Conservation (phyloP, 2,329 filamentous ascomycete genomes). For the Talaromyces funiculosus region DNA sequence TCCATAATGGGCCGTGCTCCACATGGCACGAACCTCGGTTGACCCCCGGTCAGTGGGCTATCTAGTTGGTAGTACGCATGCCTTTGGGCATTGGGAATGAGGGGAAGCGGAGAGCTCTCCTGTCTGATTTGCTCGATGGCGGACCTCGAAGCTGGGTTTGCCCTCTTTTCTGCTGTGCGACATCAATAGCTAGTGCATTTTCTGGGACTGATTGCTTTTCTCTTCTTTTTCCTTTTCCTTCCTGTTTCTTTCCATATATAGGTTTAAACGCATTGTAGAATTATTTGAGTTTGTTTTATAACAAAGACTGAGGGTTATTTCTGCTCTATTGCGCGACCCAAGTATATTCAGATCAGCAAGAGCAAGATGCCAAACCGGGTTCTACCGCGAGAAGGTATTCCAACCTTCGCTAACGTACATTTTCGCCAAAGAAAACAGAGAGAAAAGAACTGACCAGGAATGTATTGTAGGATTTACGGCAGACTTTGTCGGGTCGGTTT, state of each 20-base stretch:
- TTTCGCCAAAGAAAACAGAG: neutral
- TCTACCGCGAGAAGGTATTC: conserved; percentile 3
- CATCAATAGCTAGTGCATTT: no score
- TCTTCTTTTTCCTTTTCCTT: no score
- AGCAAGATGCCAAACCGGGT: conserved; percentile 16
- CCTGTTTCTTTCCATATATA: neutral
- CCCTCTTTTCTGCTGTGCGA: neutral
- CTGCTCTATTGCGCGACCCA: neutral
- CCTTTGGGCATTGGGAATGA: neutral
- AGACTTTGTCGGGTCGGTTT: conserved; percentile 54
- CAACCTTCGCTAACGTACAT: neutral
- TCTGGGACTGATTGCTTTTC: no score
- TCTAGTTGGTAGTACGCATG: neutral
- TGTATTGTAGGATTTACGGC: conserved; percentile 46
- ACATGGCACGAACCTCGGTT: conserved; percentile 3
- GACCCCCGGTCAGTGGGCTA: neutral
- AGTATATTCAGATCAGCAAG: conserved; percentile 1
- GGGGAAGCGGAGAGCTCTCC: neutral
- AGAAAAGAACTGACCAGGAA: neutral
- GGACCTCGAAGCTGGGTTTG: neutral
- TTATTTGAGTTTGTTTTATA: neutral
- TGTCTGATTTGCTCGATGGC: neutral
- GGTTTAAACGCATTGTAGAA: neutral
- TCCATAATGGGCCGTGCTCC: neutral
- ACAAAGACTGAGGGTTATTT: neutral